Base-by-base conservation (phyloP, 306 rosid genomes). In the Datisca glomerata region DNA sequence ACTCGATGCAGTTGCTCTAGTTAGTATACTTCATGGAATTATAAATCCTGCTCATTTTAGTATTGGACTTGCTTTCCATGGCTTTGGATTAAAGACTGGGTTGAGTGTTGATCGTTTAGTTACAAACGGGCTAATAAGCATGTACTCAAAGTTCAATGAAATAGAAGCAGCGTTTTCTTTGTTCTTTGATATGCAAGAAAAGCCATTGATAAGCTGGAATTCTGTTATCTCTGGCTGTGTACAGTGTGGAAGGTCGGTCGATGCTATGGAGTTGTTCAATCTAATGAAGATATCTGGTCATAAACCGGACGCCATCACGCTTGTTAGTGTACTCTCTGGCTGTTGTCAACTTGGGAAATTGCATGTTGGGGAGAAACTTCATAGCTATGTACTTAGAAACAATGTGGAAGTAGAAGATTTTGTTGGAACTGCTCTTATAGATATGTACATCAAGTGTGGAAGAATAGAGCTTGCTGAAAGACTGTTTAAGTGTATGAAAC, bases 401-500 rank as follows among this genome's bases (percentile, higher is more conserved):
- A 55, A 62, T 42, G 49, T 77, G 4, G 61, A 51, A 60, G 44
- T 70, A 23, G 89, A 79, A 67, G 79, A 65, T 36, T 85, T 69
- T 51, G 66, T 68, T 7, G 75, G 49, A 66, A 80, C 93, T 47
- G 80, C 93, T 53, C 78, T 85, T 17, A 74, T 80, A 58, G 85
- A 80, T 62, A 74, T 85, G 96, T 80, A 85, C 65, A 46, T 60
- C 29, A 85, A 85, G 59, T 77, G 96, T 50, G 96, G 93, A 50
- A 77, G 61, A 71, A 56, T 80, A 49, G 87, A 74, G 18, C 64
- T 47, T 33, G 85, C 85, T 34, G 93, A 74, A 66, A 77, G 49
- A 46, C 71, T 72, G 42, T 74, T 80, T 57, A 49, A 65, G 29
- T 58, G 66, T 51, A 67, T 80, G 49, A 56, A 54, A 42, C 70